phyloP scores from a whole-genome alignment of 176 grass and related monocot species.

The Triticum dicoccoides region DNA sequence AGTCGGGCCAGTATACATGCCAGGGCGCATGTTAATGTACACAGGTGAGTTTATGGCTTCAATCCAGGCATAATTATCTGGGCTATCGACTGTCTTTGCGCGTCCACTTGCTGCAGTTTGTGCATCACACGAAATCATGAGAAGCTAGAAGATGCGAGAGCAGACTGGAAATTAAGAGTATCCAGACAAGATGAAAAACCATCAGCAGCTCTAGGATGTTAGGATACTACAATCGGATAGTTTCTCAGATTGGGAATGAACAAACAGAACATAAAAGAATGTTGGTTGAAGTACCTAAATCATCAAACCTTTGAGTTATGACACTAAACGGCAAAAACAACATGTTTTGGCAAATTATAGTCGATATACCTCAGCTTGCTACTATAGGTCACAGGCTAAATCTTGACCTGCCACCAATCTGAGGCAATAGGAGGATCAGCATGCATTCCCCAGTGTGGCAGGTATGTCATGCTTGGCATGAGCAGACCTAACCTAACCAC shows the following conservation, averaged over 20 bases:
- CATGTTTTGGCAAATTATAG: conserved; percentile 1
- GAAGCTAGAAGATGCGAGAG: conserved; percentile 8
- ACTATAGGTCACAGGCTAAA: neutral
- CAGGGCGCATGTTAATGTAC: conserved; percentile 51
- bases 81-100: neutral
- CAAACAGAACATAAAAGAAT: neutral
- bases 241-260: neutral
- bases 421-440: neutral
- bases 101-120: conserved; percentile 30
- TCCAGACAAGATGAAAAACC: neutral
- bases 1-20: conserved; percentile 47
- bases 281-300: neutral
- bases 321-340: neutral
- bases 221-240: neutral
- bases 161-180: neutral
- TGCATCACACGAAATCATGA: conserved; percentile 12
- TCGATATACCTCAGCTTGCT: neutral
- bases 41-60: conserved; percentile 45
- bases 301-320: neutral
- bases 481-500: neutral
- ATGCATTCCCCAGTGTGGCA: neutral
- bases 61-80: conserved; percentile 57
- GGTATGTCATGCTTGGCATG: neutral
- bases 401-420: neutral
- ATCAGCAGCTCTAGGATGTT: neutral